phyloP scores from a whole-genome alignment of 1,284 basidiomycete species.

The Puccinia horiana region DNA sequence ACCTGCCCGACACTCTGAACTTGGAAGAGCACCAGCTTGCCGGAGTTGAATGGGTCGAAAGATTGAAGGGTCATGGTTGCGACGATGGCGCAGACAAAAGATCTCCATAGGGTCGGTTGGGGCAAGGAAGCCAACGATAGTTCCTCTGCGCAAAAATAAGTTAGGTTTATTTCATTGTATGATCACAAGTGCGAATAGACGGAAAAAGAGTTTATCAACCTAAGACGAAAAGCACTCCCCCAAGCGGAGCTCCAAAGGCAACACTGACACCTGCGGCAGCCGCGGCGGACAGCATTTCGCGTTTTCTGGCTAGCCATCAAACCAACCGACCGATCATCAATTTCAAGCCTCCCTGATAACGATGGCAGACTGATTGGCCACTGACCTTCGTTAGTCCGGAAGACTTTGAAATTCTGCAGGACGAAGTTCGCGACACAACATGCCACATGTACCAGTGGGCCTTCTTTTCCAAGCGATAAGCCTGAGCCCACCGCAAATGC shows the following conservation, averaged over 20 bases:
- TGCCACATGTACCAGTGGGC: slow-evolving; percentile 58
- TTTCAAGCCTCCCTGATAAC: slow-evolving; percentile 64
- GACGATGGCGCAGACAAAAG: slow-evolving; percentile 72
- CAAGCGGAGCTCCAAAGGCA: slow-evolving; percentile 72
- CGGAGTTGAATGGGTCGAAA: slow-evolving; percentile 72
- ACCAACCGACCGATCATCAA: slow-evolving; percentile 63
- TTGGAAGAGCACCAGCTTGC: slow-evolving; percentile 73
- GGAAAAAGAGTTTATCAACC: slow-evolving; percentile 61
- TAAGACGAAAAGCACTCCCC: slow-evolving; percentile 58
- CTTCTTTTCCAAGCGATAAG: slow-evolving; percentile 54
- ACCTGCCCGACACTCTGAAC: slow-evolving; percentile 47
- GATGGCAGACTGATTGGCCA: slow-evolving; percentile 67
- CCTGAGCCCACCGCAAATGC: slow-evolving; percentile 52
- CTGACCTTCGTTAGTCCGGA: slow-evolving; percentile 47
- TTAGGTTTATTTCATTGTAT: neutral
- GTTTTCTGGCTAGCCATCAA: slow-evolving; percentile 65
- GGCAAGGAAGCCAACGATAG: slow-evolving; percentile 66
- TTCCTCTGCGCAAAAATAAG: slow-evolving; percentile 32
- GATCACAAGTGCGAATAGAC: neutral
- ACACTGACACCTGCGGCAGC: slow-evolving; percentile 74
- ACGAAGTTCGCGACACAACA: slow-evolving; percentile 57
- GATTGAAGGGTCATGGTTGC: slow-evolving; percentile 72
- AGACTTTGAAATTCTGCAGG: slow-evolving; percentile 45
- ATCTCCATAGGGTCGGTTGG: slow-evolving; percentile 72
- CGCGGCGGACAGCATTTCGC: slow-evolving; percentile 69